Evolutionary conservation across 1,284 basidiomycete genomes (phyloP), one percentile per base, ranked within the genome.

Genomic region (Exobasidium cylindrosporum): DNA sequence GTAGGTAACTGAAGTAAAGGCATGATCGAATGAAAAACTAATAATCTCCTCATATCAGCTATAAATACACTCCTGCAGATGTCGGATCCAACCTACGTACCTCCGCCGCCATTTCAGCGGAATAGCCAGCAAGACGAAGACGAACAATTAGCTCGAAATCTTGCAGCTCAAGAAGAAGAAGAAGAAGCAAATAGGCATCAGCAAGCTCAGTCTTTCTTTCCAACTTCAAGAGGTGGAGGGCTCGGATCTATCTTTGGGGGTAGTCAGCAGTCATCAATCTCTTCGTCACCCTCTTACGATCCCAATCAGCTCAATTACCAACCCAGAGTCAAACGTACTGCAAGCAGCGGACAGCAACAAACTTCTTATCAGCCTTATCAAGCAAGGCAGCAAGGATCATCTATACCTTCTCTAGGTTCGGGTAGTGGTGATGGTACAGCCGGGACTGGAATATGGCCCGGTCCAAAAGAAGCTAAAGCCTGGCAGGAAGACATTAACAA

Each of bases 401-500:
- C 62, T 60, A 10, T 60, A 47, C 4, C 60, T 53, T 13, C 61
- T 60, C 29, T 14, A 50, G 14, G 47, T 13, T 6, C 47, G 26
- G 47, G 47, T 14, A 24, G 17, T 13, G 54, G 49, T 10, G 24
- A 63, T 11, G 66, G 64, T 44, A 61, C 69, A 43, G 68, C 68
- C 56, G 31, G 65, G 29, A 50, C 70, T 7, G 62, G 69, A 7
- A 67, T 65, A 11, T 63, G 70, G 62, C 72, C 72, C 1, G 72
- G 72, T n/a, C 63, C 72, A 1, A 67, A 68, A 57, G 72, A 74
- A 46, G 72, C 72, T 29, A 72, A 72, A 58, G 66, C 66, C 47
- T 74, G 72, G 72, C 70, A 72, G 55, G 70, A 74, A 14, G 70
- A 71, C 47, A 67, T 74, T 63, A 74, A 74, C 29, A 63, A 65